Evolutionary conservation across 352 stramenopile species (phyloP).

Genomic region (Phytopythium cucurbitacearum): DNA sequence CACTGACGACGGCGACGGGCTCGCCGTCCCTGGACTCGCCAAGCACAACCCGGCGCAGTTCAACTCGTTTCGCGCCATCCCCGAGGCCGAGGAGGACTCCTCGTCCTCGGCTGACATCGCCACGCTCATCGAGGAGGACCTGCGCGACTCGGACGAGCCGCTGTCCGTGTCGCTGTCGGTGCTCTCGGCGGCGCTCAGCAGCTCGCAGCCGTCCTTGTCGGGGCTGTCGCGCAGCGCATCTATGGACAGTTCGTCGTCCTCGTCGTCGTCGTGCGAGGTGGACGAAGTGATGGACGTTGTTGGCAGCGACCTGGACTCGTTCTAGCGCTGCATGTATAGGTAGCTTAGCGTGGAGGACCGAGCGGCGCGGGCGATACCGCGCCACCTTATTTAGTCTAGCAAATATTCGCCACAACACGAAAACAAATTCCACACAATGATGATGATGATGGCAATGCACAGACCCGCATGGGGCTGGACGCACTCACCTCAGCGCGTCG

Average conservation of each 20-base stretch:
- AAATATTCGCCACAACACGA: too few species aligned
- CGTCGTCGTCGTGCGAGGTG: background rate
- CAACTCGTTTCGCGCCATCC: slow-evolving; percentile 73
- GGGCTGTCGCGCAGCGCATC: background rate
- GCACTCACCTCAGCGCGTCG: too few species aligned
- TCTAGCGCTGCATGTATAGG: background rate
- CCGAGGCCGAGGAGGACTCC: slow-evolving; percentile 24
- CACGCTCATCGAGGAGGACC: slow-evolving; percentile 1
- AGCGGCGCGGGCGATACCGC: too few species aligned
- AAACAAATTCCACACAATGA: too few species aligned
- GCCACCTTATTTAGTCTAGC: too few species aligned
- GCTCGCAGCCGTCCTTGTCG: background rate
- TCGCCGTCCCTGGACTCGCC: slow-evolving; percentile 67
- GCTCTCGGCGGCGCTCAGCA: slow-evolving; percentile 1
- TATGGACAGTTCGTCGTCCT: background rate
- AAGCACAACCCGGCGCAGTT: slow-evolving; percentile 79
- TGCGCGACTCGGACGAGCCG: background rate
- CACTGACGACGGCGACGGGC: slow-evolving; percentile 52
- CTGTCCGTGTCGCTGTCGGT: background rate
- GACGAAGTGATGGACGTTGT: slow-evolving; percentile 4
- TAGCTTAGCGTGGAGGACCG: too few species aligned
- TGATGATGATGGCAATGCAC: too few species aligned
- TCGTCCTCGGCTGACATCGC: background rate
- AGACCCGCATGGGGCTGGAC: too few species aligned
- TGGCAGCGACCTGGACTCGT: slow-evolving; percentile 1